Evolutionary conservation across 2,329 filamentous ascomycete genomes (phyloP).

Genomic region (Blastomyces percursus): DNA sequence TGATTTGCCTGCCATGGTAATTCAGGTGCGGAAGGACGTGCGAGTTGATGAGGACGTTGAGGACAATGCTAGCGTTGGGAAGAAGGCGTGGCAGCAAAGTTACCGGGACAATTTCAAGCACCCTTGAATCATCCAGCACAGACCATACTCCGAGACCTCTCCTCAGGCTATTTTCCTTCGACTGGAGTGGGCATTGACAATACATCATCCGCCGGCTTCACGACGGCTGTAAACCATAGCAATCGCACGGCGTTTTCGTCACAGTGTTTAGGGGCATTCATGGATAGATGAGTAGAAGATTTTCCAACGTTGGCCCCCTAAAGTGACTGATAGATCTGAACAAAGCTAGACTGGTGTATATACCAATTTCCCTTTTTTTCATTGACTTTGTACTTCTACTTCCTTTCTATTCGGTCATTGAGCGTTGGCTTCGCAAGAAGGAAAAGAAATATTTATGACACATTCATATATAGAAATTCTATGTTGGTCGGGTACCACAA

Average conservation of each 20-base stretch:
- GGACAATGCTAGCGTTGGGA: not conserved
- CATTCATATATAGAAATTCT: not conserved
- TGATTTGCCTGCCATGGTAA: conserved; percentile 2
- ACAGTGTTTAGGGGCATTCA: not conserved
- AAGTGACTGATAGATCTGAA: not conserved
- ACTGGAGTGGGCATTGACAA: not conserved
- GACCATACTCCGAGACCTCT: not conserved
- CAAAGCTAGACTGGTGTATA: not conserved
- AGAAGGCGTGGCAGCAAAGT: not conserved
- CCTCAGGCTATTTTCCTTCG: not conserved
- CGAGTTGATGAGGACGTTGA: not conserved
- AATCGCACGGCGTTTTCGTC: not conserved
- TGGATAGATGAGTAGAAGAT: not conserved
- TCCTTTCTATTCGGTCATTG: not conserved
- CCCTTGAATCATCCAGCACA: not conserved
- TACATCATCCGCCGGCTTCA: not conserved
- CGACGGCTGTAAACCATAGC: not conserved
- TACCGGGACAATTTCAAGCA: not conserved
- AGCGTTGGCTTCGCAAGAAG: not conserved
- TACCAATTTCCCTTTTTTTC: not conserved
- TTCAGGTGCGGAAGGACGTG: conserved; percentile 4
- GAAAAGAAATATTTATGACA: not conserved
- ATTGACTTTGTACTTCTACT: not conserved
- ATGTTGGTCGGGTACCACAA: not conserved
- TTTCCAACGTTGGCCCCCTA: not conserved